phyloP scores from a whole-genome alignment of 2,329 filamentous ascomycete genomes.

The Didymella lethalis region DNA sequence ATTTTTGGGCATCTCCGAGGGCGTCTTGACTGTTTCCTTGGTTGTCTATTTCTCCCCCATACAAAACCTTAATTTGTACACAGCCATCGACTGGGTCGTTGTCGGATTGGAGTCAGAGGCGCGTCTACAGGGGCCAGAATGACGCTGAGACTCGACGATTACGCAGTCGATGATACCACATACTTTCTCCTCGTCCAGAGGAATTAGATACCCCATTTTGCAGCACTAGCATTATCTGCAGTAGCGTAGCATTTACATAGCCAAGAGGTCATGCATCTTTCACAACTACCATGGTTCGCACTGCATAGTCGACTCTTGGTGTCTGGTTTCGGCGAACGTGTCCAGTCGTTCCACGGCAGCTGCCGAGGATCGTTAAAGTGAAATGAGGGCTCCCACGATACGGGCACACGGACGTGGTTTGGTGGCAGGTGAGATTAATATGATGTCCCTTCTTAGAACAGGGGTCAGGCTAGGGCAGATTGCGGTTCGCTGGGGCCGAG shows the following conservation, averaged over 20 bases:
- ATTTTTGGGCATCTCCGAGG: constrained; percentile 11
- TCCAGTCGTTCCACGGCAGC: constrained; percentile 2
- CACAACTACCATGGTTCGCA: not conserved
- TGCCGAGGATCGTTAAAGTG: constrained; percentile 4
- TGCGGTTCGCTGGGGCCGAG: constrained; percentile 21
- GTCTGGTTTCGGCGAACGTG: constrained; percentile 4
- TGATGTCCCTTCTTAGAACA: constrained; percentile 22
- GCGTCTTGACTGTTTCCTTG: constrained; percentile 30
- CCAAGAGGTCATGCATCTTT: constrained; percentile 19
- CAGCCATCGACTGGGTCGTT: constrained; percentile 17
- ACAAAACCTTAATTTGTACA: constrained; percentile 34
- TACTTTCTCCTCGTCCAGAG: constrained; percentile 22
- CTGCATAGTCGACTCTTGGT: not conserved
- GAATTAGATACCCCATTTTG: constrained; percentile 37
- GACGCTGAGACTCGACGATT: constrained; percentile 1
- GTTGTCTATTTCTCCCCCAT: constrained; percentile 37
- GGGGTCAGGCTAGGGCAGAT: constrained; percentile 25
- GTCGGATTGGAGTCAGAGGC: not conserved
- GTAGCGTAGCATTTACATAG: constrained; percentile 28
- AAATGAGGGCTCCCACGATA: constrained; percentile 14
- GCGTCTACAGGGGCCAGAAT: constrained; percentile 10
- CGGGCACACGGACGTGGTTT: constrained; percentile 20
- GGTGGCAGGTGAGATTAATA: constrained; percentile 23
- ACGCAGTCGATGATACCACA: constrained; percentile 5
- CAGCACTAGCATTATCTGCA: constrained; percentile 27